Evolutionary conservation across 495 filamentous ascomycete species (phyloP), one percentile per base, ranked within the genome.

Genomic region (Diplogelasinospora grovesii): DNA sequence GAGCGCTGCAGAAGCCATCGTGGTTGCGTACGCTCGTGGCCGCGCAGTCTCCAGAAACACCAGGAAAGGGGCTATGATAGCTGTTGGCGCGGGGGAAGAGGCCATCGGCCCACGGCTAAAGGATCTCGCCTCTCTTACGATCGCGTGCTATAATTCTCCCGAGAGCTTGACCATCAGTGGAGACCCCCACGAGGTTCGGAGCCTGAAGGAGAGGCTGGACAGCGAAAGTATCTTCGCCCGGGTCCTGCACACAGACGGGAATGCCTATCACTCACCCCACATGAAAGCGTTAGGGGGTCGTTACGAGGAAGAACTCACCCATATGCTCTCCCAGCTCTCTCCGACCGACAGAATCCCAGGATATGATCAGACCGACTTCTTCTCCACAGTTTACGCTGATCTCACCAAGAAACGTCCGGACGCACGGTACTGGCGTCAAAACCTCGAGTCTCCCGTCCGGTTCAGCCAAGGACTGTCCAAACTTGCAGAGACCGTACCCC

Each of bases 181-280:
- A 0, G 60, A 73, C 32, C 19, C 52, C 3, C 62, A 66, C 4
- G 45, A 45, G 0, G 54, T 81, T 7, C 36, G 66, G 1, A 22
- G 56, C 1, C 52, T 66, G 4, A 43, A 63, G 18, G 36, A 42
- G 0, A 26, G 3, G 46, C 53, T 0, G 32, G 31, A 5, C 38
- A 63, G 4, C 28, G 48, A 2, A 56, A 59, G 13, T 77, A n/a
- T n/a, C n/a, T n/a, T 77, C 32, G 58, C 61, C 0, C 52, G 68
- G 8, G 2, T 60, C 14, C 50, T 81, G 1, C 42, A 46, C n/a
- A n/a, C n/a, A 9, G 65, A 78, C 4, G 64, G 72, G 21, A 70
- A 63, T 1, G 80, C 80, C 0, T 85, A 85, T 42, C 81, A 83
- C 50, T 79, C 77, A 0, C 68, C 66, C 1, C 77, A 76, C 44